These are phyloP conservation scores for Aspergillus fructus DNA, from an alignment of 2,329 filamentous ascomycete species.

Conservation along the genomic window DNA sequence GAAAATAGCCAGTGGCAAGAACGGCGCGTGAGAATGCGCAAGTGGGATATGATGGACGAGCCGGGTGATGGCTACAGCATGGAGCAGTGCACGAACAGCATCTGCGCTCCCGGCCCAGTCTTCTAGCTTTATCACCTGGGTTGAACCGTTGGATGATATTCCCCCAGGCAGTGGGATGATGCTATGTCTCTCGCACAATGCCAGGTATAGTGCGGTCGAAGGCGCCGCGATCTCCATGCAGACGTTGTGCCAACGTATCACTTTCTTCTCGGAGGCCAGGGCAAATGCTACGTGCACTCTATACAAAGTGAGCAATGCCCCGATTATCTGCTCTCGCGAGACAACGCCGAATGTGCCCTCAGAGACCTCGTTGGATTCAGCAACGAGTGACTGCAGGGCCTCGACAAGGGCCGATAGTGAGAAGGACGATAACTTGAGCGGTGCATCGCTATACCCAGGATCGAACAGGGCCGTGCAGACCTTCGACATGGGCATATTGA, in stretches of 20 bases:
- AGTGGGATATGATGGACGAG: too few relatives aligned
- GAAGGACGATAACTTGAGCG: not conserved
- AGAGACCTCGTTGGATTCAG: not conserved
- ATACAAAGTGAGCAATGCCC: not conserved
- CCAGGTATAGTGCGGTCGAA: constrained; percentile 14
- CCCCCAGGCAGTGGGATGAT: not conserved
- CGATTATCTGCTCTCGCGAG: not conserved
- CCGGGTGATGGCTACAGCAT: not conserved
- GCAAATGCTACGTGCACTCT: constrained; percentile 5
- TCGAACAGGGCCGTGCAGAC: constrained; percentile 1
- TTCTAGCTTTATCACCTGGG: not conserved
- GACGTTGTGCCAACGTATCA: constrained; percentile 19
- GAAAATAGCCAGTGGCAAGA: too few relatives aligned
- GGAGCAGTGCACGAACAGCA: not conserved
- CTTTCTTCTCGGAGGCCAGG: not conserved
- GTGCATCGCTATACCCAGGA: not conserved
- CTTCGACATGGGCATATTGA: not conserved
- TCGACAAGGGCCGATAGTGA: constrained; percentile 1
- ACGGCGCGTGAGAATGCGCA: too few relatives aligned
- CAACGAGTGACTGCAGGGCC: constrained; percentile 1
- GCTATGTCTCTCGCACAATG: constrained; percentile 9
- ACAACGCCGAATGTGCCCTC: not conserved
- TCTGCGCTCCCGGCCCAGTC: constrained; percentile 11
- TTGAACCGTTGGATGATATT: not conserved
- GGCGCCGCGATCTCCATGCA: constrained; percentile 16